These are phyloP conservation scores for Physcomitrellopsis africana DNA, from an alignment of 225 moss, liverwort and hornwort species.

Conservation along the genomic window DNA sequence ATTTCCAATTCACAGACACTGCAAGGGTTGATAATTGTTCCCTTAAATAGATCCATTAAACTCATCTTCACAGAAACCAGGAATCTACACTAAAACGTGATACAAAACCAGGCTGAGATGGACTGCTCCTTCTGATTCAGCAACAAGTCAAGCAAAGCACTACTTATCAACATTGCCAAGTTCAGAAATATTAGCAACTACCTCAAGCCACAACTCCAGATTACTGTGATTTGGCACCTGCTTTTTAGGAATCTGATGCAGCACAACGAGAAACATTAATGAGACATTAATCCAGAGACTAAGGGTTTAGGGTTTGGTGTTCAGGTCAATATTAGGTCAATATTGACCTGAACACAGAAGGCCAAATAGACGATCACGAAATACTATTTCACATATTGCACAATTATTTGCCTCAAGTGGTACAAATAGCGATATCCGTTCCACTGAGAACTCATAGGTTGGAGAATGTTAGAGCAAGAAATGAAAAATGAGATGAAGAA, in stretches of 20 bases:
- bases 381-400: too few relatives aligned
- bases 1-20: neutral
- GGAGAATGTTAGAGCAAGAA: too few relatives aligned
- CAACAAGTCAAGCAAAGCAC: slow-evolving; percentile 8
- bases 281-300: slow-evolving; percentile 8
- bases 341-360: too few relatives aligned
- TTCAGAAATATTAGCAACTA: slow-evolving; percentile 26
- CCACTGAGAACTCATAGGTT: too few relatives aligned
- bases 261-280: neutral
- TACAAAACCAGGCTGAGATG: slow-evolving; percentile 6
- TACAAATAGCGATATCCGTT: too few relatives aligned
- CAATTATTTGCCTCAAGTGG: too few relatives aligned
- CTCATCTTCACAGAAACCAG: slow-evolving; percentile 13
- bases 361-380: too few relatives aligned
- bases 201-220: slow-evolving; percentile 92
- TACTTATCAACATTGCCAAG: too few relatives aligned
- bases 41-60: neutral
- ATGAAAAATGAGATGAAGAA: neutral
- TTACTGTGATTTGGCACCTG: slow-evolving; percentile 62
- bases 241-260: slow-evolving; percentile 77
- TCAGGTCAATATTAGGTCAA: too few relatives aligned
- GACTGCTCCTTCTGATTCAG: neutral
- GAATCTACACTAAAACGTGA: neutral
- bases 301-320: too few relatives aligned
- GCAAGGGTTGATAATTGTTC: slow-evolving; percentile 1